Percentiles rank a stretch among this genome's conserved stretches.
These are phyloP conservation scores for Lipomyces lipofer DNA, from an alignment of 805 yeast species.

Conservation along the genomic window DNA sequence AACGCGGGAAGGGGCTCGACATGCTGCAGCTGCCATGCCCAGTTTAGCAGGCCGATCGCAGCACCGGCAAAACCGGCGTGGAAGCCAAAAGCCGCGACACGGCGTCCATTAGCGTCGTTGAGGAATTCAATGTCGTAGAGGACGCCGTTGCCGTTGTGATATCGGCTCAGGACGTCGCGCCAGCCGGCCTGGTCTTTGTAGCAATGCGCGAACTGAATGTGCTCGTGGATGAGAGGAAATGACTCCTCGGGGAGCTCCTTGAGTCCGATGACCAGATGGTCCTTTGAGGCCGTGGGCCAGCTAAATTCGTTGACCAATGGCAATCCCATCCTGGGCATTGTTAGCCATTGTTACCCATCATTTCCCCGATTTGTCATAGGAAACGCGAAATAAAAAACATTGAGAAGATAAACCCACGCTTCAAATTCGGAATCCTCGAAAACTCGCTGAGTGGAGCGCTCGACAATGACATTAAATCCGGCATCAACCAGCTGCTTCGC, in stretches of 20 bases:
- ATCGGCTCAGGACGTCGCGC: conserved; percentile 85
- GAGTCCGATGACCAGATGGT: conserved; percentile 86
- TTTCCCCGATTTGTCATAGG: neutral
- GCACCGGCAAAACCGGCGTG: conserved; percentile 99
- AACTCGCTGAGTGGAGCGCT: conserved; percentile 80
- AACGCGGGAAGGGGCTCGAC: conserved; percentile 75
- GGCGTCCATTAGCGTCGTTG: conserved; percentile 91
- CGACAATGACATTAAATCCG: conserved; percentile 87
- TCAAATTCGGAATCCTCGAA: conserved; percentile 76
- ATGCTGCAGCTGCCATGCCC: conserved; percentile 88
- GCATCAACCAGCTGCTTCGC: conserved; percentile 80
- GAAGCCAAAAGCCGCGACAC: conserved; percentile 99
- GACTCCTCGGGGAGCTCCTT: conserved; percentile 91
- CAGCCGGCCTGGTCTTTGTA: conserved; percentile 97
- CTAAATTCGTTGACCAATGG: conserved; percentile 88
- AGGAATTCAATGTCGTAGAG: conserved; percentile 93
- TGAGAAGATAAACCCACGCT: conserved; percentile 23
- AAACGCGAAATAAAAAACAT: neutral
- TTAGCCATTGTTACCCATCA: neutral
- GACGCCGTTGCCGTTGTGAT: conserved; percentile 87
- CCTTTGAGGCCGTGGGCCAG: conserved; percentile 89
- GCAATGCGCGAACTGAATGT: conserved; percentile 98
- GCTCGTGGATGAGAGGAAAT: conserved; percentile 93
- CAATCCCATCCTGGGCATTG: conserved; percentile 68
- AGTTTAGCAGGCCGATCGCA: conserved; percentile 89